phyloP scores from a whole-genome alignment of 345 rosid genomes.

The Microcos paniculata region DNA sequence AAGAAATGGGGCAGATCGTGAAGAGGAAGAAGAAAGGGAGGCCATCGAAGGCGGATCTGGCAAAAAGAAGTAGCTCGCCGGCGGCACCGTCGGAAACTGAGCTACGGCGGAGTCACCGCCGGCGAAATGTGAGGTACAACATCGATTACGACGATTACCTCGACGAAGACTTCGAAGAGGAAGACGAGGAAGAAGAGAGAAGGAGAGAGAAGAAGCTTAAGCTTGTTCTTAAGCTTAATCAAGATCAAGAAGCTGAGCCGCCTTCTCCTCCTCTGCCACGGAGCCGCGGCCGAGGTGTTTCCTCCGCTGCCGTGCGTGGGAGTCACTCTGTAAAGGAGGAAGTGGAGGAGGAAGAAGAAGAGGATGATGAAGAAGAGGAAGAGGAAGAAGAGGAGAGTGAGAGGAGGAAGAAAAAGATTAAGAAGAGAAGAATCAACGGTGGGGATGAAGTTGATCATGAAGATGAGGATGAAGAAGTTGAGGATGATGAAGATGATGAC shows the following conservation, averaged over 20 bases:
- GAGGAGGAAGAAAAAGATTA: constrained; percentile 31
- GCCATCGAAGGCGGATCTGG: constrained; percentile 94
- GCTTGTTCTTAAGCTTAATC: constrained; percentile 71
- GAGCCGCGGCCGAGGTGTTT: constrained; percentile 14
- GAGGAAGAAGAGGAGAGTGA: constrained; percentile 29
- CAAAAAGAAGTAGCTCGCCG: constrained; percentile 35
- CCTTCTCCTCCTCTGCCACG: constrained; percentile 25
- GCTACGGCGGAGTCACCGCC: constrained; percentile 67
- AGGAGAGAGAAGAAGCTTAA: constrained; percentile 80
- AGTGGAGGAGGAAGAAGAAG: constrained; percentile 40
- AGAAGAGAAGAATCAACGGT: constrained; percentile 47
- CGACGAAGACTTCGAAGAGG: constrained; percentile 53
- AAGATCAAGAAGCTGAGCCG: constrained; percentile 33
- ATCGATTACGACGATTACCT: constrained; percentile 77
- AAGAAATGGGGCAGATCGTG: constrained; percentile 82
- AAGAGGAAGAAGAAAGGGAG: constrained; percentile 95
- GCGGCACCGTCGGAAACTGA: constrained; percentile 38
- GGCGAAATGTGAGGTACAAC: constrained; percentile 76
- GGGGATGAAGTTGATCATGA: constrained; percentile 37
- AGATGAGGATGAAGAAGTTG: constrained; percentile 32
- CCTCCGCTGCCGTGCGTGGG: constrained; percentile 27
- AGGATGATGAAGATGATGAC: constrained; percentile 36
- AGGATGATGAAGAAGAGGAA: constrained; percentile 14
- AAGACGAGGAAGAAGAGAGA: constrained; percentile 55
- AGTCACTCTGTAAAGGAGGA: constrained; percentile 29